Evolutionary conservation across 306 rosid genomes (phyloP), one percentile per base, ranked within the genome.

Genomic region (Quercus cerris): DNA sequence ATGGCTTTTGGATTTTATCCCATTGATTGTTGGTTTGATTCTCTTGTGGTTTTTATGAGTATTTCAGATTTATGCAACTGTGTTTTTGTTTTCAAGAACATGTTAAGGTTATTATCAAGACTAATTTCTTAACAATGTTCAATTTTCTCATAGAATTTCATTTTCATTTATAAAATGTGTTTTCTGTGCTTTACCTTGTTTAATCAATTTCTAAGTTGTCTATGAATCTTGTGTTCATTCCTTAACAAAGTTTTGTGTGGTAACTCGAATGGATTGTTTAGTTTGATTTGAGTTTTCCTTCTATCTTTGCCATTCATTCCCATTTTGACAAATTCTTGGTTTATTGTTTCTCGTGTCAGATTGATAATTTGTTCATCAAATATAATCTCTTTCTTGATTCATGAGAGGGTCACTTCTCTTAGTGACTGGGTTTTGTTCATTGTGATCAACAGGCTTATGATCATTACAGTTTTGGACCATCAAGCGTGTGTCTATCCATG

Each of bases 391-490:
- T 81, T 41, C 63, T 81, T 81, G 61, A 33, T 67, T 68, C 56
- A 71, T 46, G 49, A 46, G 30, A 62, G 62, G 69, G 33, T 38
- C 22, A 20, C 63, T 87, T 72, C 35, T 15, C 49, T 86, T 74
- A 41, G 7, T 85, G 86, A 86, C 80, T 67, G 75, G 75, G 31
- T 79, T 28, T 77, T 69, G 28, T 73, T 5, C 79, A 71, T 76
- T 78, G 75, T 83, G 83, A 75, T 86, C 79, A 74, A 83, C 94
- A 92, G 98, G 97, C 89, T 82, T 84, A 83, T 85, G 64, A 83
- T 31, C 81, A 78, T 77, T 82, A 75, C 78, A 84, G 85, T 62
- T 90, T 90, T 81, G 96, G 94, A 77, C 86, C 94, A 51, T 61
- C 75, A 57, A 78, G 86, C 84, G 51, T 89, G 27, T 88, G 82